Base-by-base conservation (phyloP, 192 early-diverging fungal species). In the Mortierella claussenii region DNA sequence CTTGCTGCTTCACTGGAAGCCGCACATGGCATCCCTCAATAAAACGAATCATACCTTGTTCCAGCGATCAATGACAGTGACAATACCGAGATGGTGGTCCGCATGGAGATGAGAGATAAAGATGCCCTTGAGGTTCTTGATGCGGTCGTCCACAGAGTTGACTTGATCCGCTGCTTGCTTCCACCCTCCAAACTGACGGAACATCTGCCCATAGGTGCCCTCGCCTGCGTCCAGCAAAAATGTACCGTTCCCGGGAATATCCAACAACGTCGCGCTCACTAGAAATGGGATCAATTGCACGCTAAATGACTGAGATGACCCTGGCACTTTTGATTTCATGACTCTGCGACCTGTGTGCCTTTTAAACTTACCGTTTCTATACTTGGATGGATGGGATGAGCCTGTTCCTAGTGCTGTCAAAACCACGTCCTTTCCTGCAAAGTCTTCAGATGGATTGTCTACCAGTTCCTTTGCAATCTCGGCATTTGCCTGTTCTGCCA, bases 71-170 rank as follows among this genome's bases (percentile, higher is more conserved):
- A 99, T 79, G 42, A 99, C 58, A 27, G 87, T 73, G 6, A 94
- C 81, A 4, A 89, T 80, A 3, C 98, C 98, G 21, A 99, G 79
- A 73, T 98, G 98, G 66, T 99, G 98, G 79, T 99, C 98, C 27
- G 96, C 98, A 78, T 99, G 97, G 82, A 99, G 79, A 74, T 99
- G 97, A 36, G 95, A 97, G 10, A 99, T 84, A 80, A 95, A 98
- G 52, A 99, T 65, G 10, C 91, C 79, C 54, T 84, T 82, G 28
- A 99, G 53, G 11, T 69, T 68, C 11, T 57, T 55, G 12, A 98
- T 65, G 47, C 83, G 84, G 24, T 88, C 79, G 11, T 82, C 78
- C 9, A 89, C 69, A n/a, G 52, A 69, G 48, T 85, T 83, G n/a
- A 27, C 47, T 36, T 70, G 60, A 3, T 64, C 66, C 20, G 61